phyloP scores from a whole-genome alignment of 768 basidiomycete species.

The Lactifluus hygrophoroides region DNA sequence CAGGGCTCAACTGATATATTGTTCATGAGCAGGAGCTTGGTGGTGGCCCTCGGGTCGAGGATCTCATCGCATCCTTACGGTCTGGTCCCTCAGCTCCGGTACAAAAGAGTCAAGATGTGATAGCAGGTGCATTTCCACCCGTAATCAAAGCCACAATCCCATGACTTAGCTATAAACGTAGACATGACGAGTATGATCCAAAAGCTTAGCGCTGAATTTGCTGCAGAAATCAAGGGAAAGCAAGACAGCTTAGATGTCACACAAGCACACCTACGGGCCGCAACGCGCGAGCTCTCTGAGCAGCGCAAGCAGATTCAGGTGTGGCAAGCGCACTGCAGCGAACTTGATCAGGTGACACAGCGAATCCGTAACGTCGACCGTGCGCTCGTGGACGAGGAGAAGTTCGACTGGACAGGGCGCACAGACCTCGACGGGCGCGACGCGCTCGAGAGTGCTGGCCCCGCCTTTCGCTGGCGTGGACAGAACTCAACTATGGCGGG shows the following conservation, averaged over 20 bases:
- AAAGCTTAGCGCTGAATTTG: slow-evolving; percentile 68
- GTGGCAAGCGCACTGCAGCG: slow-evolving; percentile 65
- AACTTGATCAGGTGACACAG: slow-evolving; percentile 75
- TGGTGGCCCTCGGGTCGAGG: slow-evolving; percentile 65
- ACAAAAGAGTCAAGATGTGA: slow-evolving; percentile 84
- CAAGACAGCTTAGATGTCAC: slow-evolving; percentile 83
- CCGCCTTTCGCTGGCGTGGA: slow-evolving; percentile 68
- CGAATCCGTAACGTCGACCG: slow-evolving; percentile 78
- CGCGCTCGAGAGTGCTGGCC: slow-evolving; percentile 35
- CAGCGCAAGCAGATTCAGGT: slow-evolving; percentile 76
- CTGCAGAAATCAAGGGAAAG: slow-evolving; percentile 75
- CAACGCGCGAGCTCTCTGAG: slow-evolving; percentile 85
- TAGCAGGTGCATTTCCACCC: slow-evolving; percentile 44
- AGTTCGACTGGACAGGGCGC: slow-evolving; percentile 86
- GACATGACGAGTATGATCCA: slow-evolving; percentile 86
- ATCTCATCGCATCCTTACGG: slow-evolving; percentile 66
- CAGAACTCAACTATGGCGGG: slow-evolving; percentile 57
- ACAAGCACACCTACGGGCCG: slow-evolving; percentile 77
- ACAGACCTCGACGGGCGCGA: slow-evolving; percentile 36
- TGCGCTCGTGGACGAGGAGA: slow-evolving; percentile 68
- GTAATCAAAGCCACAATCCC: neutral
- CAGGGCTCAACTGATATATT: slow-evolving; percentile 9
- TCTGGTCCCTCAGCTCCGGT: slow-evolving; percentile 68
- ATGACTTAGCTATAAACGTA: slow-evolving; percentile 26
- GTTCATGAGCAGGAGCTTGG: slow-evolving; percentile 47